A percentile compares a stretch with the other conserved stretches of the same genome.
phyloP scores from a whole-genome alignment of 352 stramenopile species.

The Globisporangium rhizosaccharum region DNA sequence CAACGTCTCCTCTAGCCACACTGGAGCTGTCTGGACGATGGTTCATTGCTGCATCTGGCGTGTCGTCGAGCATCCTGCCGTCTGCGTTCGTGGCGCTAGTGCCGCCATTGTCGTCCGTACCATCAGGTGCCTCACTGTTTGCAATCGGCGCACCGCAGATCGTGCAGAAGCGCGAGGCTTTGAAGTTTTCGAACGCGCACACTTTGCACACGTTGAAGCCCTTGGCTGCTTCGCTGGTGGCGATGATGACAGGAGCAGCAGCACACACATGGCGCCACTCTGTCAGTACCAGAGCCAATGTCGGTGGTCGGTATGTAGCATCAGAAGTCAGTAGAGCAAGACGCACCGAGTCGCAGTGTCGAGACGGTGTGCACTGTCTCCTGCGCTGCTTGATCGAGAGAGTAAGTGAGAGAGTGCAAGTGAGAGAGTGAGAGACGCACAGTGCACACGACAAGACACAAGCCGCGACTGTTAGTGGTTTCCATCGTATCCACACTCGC shows the following conservation, averaged over 20 bases:
- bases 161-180: slow-evolving; percentile 36
- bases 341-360: slow-evolving; percentile 33
- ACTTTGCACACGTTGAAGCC: slow-evolving; percentile 36
- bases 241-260: not conserved
- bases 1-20: not conserved
- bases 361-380: slow-evolving; percentile 31
- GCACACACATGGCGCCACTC: not conserved
- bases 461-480: too few species aligned
- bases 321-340: not conserved
- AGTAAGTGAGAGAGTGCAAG: not conserved
- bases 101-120: not conserved
- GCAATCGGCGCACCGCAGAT: slow-evolving; percentile 38
- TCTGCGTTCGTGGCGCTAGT: not conserved
- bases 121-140: not conserved
- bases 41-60: too few species aligned
- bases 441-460: too few species aligned
- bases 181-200: slow-evolving; percentile 63
- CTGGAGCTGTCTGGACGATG: not conserved
- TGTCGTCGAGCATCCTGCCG: not conserved
- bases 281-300: not conserved
- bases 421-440: not conserved
- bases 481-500: not conserved
- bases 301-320: not conserved
- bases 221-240: slow-evolving; percentile 33
- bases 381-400: slow-evolving; percentile 2